Base-by-base conservation (phyloP, 78 protist species). In the Dictyostelium capitatum region DNA sequence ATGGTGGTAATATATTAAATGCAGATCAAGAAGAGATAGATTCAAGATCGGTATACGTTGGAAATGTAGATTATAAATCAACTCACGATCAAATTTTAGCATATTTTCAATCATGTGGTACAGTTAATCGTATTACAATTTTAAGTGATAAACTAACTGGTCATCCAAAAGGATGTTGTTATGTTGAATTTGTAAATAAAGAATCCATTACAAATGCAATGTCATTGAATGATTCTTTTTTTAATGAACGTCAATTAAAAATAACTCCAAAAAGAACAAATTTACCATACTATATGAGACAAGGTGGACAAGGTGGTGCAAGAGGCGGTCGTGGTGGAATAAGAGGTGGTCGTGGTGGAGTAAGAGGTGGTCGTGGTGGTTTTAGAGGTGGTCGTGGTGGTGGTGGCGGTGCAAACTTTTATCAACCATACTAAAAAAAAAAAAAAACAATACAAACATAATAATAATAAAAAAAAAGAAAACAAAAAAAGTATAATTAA, bases 121-220 rank as follows among this genome's bases (percentile, higher is more conserved):
- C 98, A 20, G 84, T 97, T 23, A 90, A 94, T 77, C 77, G 97
- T 32, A 89, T 97, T 41, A 97, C 98, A 0, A 97, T 97, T 50
- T 48, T 96, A 48, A 70, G 82, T n/a, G 98, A 97, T 95, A 78
- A 82, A 23, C 80, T 70, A 72, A 81, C 95, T 9, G 97, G 98
- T 17, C 97, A 85, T 50, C 97, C 98, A 50, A 95, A 95, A 74
- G 98, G 98, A 91, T 85, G 94, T 50, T 95, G 97, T n/a, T 97
- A 95, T 73, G 48, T 97, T 7, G 97, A 97, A 57, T 97, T 97
- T 79, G 82, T 84, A 11, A 92, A 89, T 25, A 41, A 12, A 48
- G 92, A 92, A 15, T 65, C 96, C 9, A 96, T 97, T 64, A 14
- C 46, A 25, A 92, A 80, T 19, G 97, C 98, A 62, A 41, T 92